Evolutionary conservation across 768 basidiomycete species (phyloP), one percentile per base, ranked within the genome.

Genomic region (Tulasnella sp.): DNA sequence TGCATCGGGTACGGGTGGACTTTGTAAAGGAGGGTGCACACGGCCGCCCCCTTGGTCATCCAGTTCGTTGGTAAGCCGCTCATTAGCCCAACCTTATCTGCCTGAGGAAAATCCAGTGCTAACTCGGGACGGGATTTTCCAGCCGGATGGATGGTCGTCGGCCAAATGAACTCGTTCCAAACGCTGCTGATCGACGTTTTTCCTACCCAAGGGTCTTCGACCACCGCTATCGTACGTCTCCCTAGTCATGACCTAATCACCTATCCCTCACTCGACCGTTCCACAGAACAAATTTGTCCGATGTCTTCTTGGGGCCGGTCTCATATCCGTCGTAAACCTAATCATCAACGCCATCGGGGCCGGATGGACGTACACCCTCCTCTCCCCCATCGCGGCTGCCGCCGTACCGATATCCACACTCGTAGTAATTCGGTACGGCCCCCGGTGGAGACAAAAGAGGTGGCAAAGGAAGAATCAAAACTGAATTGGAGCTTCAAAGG

Each of bases 261-360:
- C 31, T 34, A 24, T 6, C 9, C 1, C 31, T 36, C 34, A 14
- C 34, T 34, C 18, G 31, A 9, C n/a, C 31, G 31, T 6, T 68
- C 7, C 27, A 4, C 24, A 94, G 93, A 93, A 91, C 83, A 94
- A 93, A 81, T 84, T 94, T n/a, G 87, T 92, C 19, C 90, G 92
- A 42, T 93, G 92, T 83, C 86, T 87, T 2, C 81, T 92, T 62
- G 90, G 90, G 73, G 93, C 92, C 1, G 87, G 85, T 0, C 82
- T 89, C 46, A 90, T 93, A 10, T 90, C 93, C 4, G 86, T 91
- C 27, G 89, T 93, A 58, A 88, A 93, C 79, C 83, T 90, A 12
- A 88, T 93, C 34, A 85, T 93, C 48, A 86, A 87, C n/a, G 88
- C 87, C 1, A 85, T 94, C 24, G 90, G 90, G 21, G 81, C 87